phyloP scores from a whole-genome alignment of 2,329 filamentous ascomycete species.

The Aspergillus sp. region DNA sequence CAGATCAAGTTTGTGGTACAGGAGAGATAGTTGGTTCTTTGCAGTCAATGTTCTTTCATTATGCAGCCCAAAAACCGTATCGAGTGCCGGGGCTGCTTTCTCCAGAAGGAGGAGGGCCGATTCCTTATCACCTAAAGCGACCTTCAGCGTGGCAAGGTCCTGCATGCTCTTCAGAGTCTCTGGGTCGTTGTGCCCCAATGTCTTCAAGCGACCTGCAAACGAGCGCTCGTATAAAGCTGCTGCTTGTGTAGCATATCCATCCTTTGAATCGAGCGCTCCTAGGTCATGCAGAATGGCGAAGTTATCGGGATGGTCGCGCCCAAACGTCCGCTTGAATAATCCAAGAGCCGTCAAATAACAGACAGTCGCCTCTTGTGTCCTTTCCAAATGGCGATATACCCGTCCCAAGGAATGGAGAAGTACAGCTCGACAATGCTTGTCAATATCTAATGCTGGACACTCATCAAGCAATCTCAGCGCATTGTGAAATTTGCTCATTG shows the following conservation, averaged over 20 bases:
- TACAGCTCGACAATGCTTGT: conserved; percentile 26
- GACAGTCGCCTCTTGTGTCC: conserved; percentile 28
- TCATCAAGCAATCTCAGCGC: conserved; percentile 25
- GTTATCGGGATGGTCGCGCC: conserved; percentile 32
- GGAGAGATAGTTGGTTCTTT: conserved; percentile 31
- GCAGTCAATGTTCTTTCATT: conserved; percentile 31
- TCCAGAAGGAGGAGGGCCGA: conserved; percentile 31
- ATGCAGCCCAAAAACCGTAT: conserved; percentile 33
- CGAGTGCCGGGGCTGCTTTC: conserved; percentile 31
- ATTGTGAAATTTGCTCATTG: conserved; percentile 28
- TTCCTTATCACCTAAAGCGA: conserved; percentile 29
- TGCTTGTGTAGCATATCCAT: conserved; percentile 35
- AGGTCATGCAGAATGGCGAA: conserved; percentile 32
- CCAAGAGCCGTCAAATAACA: conserved; percentile 32
- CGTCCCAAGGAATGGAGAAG: conserved; percentile 30
- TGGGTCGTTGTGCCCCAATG: conserved; percentile 31
- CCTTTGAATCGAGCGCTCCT: conserved; percentile 30
- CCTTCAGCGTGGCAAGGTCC: conserved; percentile 31
- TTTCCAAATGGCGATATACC: conserved; percentile 27
- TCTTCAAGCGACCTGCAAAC: conserved; percentile 33
- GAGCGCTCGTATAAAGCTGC: conserved; percentile 33
- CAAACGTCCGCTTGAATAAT: conserved; percentile 30
- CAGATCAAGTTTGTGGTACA: conserved; percentile 34
- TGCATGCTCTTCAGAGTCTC: conserved; percentile 36
- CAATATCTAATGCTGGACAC: conserved; percentile 27